phyloP scores from a whole-genome alignment of 139 green algal genomes.

The Tetradesmus lagerheimii region DNA sequence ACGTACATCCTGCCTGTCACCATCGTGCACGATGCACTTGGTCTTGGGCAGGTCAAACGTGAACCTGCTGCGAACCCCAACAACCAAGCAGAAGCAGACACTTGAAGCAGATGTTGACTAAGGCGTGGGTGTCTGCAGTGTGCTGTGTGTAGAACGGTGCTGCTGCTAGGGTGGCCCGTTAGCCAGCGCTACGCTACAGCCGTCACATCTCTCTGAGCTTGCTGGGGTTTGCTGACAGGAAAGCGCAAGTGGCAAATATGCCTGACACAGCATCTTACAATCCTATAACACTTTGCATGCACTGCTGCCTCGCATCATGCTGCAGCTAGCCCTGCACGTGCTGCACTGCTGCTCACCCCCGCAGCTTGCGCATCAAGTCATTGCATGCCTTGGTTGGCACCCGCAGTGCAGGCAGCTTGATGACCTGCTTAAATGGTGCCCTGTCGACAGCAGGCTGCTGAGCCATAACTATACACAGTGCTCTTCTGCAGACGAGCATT shows the following conservation, averaged over 20 bases:
- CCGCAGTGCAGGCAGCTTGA: constrained; percentile 68
- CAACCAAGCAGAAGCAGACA: background rate
- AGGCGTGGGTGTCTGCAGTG: no score
- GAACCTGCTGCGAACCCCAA: constrained; percentile 60
- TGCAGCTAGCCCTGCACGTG: background rate
- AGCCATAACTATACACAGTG: constrained; percentile 18
- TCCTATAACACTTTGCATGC: no score
- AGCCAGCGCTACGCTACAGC: no score
- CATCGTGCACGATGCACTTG: constrained; percentile 71
- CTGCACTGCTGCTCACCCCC: constrained; percentile 47
- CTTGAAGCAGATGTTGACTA: background rate
- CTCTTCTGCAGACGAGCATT: constrained; percentile 18
- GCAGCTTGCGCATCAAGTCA: constrained; percentile 68
- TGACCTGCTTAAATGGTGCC: constrained; percentile 54
- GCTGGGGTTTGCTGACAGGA: no score
- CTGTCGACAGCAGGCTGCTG: constrained; percentile 49
- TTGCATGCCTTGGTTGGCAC: constrained; percentile 68
- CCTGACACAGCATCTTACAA: no score
- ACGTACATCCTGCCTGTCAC: constrained; percentile 45
- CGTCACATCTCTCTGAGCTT: background rate
- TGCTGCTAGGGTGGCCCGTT: background rate
- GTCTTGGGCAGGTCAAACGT: constrained; percentile 77
- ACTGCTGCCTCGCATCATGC: background rate
- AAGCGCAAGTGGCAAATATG: no score
- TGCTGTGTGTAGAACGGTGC: background rate